phyloP scores from a whole-genome alignment of 257 asterid species.

The Osmanthus fragrans region DNA sequence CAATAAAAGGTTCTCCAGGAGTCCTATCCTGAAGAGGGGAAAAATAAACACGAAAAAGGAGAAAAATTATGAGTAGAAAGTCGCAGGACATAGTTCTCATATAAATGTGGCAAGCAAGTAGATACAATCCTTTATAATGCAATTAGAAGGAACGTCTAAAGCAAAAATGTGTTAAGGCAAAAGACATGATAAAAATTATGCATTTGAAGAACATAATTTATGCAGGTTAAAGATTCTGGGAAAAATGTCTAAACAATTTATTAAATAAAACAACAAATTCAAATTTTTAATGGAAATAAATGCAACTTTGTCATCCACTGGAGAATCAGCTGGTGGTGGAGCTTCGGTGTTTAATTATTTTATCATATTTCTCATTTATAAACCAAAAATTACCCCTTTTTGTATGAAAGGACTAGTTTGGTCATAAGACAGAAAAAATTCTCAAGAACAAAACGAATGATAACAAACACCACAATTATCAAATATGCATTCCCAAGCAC shows the following conservation, averaged over 20 bases:
- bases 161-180: neutral
- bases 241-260: no score
- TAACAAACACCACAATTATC: neutral
- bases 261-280: no score
- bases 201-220: neutral
- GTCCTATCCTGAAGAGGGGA: constrained; percentile 57
- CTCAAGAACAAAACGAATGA: neutral
- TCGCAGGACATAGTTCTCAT: neutral
- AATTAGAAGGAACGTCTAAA: no score
- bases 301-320: no score
- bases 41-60: constrained; percentile 1
- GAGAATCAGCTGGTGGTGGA: neutral
- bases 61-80: neutral
- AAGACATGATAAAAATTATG: neutral
- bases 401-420: neutral
- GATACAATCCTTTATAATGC: neutral
- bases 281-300: no score
- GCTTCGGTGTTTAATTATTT: neutral
- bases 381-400: neutral
- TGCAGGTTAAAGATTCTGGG: neutral
- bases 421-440: neutral
- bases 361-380: neutral
- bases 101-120: neutral
- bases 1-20: constrained; percentile 83
- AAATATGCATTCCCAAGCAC: neutral